Conservation (phyloP, 2,329 filamentous ascomycete genomes). For the Xylariomycetidae sp. region DNA sequence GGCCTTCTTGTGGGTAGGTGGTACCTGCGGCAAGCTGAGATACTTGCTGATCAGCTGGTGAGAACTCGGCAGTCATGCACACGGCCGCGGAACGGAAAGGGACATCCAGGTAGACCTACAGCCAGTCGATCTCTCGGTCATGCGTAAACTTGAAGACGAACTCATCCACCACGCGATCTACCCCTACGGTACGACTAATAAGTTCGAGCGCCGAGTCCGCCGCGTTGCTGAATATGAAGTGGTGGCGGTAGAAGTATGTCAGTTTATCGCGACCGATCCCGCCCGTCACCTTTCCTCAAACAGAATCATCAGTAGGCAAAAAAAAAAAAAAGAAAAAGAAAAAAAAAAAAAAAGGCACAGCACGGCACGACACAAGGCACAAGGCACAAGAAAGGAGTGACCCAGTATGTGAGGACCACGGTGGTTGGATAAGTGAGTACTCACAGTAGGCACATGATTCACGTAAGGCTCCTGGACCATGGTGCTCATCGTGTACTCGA, state of each 20-base stretch:
- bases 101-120: conserved; percentile 45
- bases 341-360: no score
- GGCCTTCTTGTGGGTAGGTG: conserved; percentile 49
- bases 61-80: no score
- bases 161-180: conserved; percentile 68
- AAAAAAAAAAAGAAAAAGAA: no score
- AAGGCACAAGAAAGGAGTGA: no score
- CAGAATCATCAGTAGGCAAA: no score
- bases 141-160: conserved; percentile 65
- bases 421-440: no score
- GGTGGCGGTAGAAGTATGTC: conserved; percentile 64
- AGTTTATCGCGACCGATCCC: conserved; percentile 62
- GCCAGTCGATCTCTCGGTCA: conserved; percentile 59
- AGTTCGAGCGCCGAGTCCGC: conserved; percentile 63
- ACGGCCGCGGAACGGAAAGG: not conserved
- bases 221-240: conserved; percentile 73
- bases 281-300: no score
- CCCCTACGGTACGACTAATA: conserved; percentile 65
- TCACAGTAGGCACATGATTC: conserved; percentile 69
- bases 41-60: not conserved
- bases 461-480: conserved; percentile 79
- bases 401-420: no score
- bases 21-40: conserved; percentile 51
- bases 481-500: conserved; percentile 72
- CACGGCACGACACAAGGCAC: no score